These are phyloP conservation scores for Acrocalymma vagum DNA, from an alignment of 2,329 filamentous ascomycete species.

Conservation along the genomic window DNA sequence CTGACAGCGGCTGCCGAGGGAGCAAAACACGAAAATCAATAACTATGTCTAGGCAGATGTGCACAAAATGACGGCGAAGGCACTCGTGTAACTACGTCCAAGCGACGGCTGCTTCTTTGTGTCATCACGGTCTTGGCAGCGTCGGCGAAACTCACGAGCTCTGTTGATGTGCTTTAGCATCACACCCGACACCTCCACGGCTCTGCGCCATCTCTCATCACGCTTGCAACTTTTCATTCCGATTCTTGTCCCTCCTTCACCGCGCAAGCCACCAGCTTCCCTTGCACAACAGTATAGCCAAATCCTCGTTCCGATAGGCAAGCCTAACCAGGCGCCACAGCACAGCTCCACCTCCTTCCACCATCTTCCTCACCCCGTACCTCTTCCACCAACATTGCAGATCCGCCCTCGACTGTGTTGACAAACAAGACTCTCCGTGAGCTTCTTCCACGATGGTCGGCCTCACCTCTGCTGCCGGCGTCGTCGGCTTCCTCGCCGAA, in stretches of 20 bases:
- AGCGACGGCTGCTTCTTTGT: too few relatives aligned
- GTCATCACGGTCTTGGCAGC: slow-evolving; percentile 17
- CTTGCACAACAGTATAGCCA: slow-evolving; percentile 20
- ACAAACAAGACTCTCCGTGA: slow-evolving; percentile 16
- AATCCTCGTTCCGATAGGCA: slow-evolving; percentile 23
- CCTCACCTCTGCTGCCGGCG: slow-evolving; percentile 90
- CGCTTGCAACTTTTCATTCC: slow-evolving; percentile 30
- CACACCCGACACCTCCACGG: slow-evolving; percentile 35
- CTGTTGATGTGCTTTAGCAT: slow-evolving; percentile 26
- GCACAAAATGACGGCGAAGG: not conserved
- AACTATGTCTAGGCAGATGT: too few relatives aligned
- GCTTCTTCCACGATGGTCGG: slow-evolving; percentile 74
- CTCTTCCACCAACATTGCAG: slow-evolving; percentile 29
- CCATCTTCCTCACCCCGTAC: slow-evolving; percentile 37
- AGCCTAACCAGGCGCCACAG: slow-evolving; percentile 40
- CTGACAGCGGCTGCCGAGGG: too few relatives aligned
- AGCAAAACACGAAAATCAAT: too few relatives aligned
- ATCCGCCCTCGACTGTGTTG: slow-evolving; percentile 17
- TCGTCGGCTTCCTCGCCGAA: slow-evolving; percentile 94
- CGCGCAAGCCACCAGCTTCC: slow-evolving; percentile 16
- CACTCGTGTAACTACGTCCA: slow-evolving; percentile 7
- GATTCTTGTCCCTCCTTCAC: slow-evolving; percentile 43
- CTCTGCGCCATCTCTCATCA: slow-evolving; percentile 43
- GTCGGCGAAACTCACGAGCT: slow-evolving; percentile 25
- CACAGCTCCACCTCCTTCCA: slow-evolving; percentile 48